These are phyloP conservation scores for Chloromonas sp. DNA, from an alignment of 163 green algal genomes.

Conservation along the genomic window DNA sequence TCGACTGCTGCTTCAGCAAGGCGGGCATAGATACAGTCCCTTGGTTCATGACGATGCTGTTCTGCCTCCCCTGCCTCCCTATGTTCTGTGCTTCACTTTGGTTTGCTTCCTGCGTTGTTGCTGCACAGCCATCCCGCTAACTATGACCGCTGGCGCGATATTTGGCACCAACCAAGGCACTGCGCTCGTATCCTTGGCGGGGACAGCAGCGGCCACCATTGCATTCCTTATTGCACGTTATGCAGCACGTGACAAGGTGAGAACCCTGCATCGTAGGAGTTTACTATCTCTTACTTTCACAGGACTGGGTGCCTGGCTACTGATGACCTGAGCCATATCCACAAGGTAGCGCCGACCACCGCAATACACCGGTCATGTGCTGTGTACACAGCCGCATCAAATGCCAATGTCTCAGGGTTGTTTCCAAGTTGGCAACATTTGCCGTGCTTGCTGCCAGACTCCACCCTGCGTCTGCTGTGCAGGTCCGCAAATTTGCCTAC, in stretches of 20 bases:
- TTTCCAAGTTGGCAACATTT: neutral
- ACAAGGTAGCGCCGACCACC: neutral
- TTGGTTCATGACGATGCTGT: no score
- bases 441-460: neutral
- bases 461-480: neutral
- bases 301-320: no score
- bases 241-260: constrained; percentile 60
- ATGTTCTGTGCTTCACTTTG: neutral
- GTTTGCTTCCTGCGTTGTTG: neutral
- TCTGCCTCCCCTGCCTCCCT: no score
- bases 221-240: constrained; percentile 93
- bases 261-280: neutral
- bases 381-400: neutral
- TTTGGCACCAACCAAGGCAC: constrained; percentile 78
- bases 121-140: constrained; percentile 81
- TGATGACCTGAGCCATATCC: no score
- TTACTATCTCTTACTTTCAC: no score
- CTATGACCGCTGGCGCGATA: constrained; percentile 89
- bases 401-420: neutral
- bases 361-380: neutral
- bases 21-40: no score
- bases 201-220: constrained; percentile 72
- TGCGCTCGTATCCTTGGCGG: constrained; percentile 61
- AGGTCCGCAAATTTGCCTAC: constrained; percentile 18
- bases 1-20: neutral